Conservation (phyloP, 2,329 filamentous ascomycete genomes). For the Colletotrichum tamarilloi region DNA sequence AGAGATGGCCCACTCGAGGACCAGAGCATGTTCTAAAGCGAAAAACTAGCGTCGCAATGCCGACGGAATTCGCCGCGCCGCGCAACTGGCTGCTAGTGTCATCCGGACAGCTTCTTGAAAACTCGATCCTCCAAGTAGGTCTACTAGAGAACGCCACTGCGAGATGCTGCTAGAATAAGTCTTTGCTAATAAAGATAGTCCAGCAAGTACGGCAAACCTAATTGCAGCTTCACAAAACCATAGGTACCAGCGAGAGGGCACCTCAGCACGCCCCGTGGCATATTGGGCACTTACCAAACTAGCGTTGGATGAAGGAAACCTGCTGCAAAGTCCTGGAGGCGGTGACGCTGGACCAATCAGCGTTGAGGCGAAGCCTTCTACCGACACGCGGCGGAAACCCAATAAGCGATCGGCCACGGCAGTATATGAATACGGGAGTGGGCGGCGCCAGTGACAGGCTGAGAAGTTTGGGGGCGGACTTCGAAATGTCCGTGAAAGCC, state of each 20-base stretch:
- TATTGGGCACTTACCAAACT: not conserved
- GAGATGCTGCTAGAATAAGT: too few species aligned
- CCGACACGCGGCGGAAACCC: not conserved
- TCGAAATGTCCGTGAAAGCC: not conserved
- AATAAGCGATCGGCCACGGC: not conserved
- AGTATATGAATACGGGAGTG: not conserved
- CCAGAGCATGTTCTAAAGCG: constrained; percentile 23
- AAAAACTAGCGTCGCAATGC: constrained; percentile 4
- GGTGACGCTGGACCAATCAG: not conserved
- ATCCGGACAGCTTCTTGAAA: not conserved
- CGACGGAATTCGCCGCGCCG: constrained; percentile 18
- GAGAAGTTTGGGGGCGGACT: not conserved
- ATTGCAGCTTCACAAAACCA: not conserved
- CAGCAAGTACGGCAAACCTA: not conserved
- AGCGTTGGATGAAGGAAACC: not conserved
- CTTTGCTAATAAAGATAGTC: too few species aligned
- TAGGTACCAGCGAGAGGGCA: not conserved
- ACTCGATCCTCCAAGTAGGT: too few species aligned
- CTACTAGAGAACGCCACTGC: too few species aligned
- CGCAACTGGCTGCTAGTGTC: not conserved
- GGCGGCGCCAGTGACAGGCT: not conserved
- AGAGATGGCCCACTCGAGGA: constrained; percentile 3
- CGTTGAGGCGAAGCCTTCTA: not conserved
- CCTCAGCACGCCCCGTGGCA: not conserved
- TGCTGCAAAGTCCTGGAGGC: not conserved